phyloP scores from a whole-genome alignment of 805 yeast species.

The Candida ponderosae region DNA sequence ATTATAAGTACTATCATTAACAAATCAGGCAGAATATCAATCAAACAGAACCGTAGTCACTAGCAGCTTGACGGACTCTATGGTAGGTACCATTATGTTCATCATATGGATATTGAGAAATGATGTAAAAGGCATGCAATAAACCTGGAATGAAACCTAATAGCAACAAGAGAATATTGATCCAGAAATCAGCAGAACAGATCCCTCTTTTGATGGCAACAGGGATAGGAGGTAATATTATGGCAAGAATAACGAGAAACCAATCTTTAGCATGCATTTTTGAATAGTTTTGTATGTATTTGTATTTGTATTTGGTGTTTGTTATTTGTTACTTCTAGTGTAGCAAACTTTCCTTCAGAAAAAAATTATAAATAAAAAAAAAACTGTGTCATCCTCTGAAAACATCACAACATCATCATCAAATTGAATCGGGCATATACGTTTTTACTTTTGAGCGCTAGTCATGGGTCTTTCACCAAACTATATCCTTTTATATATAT shows the following conservation, averaged over 20 bases:
- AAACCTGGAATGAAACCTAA: constrained; percentile 67
- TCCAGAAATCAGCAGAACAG: constrained; percentile 46
- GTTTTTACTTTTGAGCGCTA: too few relatives aligned
- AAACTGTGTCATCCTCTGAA: too few relatives aligned
- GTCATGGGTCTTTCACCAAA: too few relatives aligned
- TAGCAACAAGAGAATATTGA: constrained; percentile 52
- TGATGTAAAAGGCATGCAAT: constrained; percentile 61
- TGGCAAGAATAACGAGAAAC: constrained; percentile 60
- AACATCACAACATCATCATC: too few relatives aligned
- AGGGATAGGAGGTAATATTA: constrained; percentile 67
- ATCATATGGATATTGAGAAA: constrained; percentile 43
- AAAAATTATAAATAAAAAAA: too few relatives aligned
- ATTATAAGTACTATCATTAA: too few relatives aligned
- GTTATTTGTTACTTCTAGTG: too few relatives aligned
- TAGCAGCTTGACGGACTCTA: constrained; percentile 6
- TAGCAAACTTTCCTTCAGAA: too few relatives aligned
- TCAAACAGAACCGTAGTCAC: constrained; percentile 18
- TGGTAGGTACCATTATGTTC: constrained; percentile 12
- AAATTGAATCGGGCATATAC: too few relatives aligned
- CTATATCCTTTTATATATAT: too few relatives aligned
- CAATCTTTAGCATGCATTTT: constrained; percentile 40
- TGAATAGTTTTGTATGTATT: not conserved
- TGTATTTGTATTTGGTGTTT: too few relatives aligned
- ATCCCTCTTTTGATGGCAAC: constrained; percentile 63
- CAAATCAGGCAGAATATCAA: too few relatives aligned